Conservation (phyloP, 805 yeast species). For the Cyberlindnera maclurae region DNA sequence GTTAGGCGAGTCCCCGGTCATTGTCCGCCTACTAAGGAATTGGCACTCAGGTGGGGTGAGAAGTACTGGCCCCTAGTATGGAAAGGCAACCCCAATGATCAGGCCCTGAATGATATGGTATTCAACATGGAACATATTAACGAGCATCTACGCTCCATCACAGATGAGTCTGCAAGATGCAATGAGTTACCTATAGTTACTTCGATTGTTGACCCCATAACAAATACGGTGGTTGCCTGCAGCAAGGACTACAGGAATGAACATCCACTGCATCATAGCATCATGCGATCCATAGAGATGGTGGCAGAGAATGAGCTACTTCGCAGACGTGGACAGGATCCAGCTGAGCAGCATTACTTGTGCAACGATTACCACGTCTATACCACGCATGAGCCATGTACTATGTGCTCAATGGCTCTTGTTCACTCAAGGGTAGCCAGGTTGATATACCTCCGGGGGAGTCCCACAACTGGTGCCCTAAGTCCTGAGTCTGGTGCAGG, state of each 20-base stretch:
- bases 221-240: slow-evolving; percentile 33
- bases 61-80: slow-evolving; percentile 84
- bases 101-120: slow-evolving; percentile 48
- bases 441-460: slow-evolving; percentile 50
- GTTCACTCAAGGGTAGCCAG: slow-evolving; percentile 81
- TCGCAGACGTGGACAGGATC: slow-evolving; percentile 26
- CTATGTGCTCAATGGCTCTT: slow-evolving; percentile 95
- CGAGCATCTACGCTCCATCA: slow-evolving; percentile 24
- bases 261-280: slow-evolving; percentile 64
- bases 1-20: slow-evolving; percentile 43
- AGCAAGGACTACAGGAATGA: slow-evolving; percentile 33
- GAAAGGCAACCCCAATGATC: slow-evolving; percentile 87
- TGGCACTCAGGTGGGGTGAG: slow-evolving; percentile 56
- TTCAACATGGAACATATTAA: slow-evolving; percentile 41
- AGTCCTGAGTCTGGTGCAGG: slow-evolving; percentile 52
- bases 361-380: slow-evolving; percentile 74
- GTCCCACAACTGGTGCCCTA: slow-evolving; percentile 46
- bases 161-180: slow-evolving; percentile 24
- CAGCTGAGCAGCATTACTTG: slow-evolving; percentile 38
- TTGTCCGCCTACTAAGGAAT: slow-evolving; percentile 68
- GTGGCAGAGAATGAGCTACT: slow-evolving; percentile 52
- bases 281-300: slow-evolving; percentile 60
- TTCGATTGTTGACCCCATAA: slow-evolving; percentile 53
- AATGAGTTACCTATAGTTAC: slow-evolving; percentile 45
- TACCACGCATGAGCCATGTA: slow-evolving; percentile 93